A percentile compares a stretch with the other conserved stretches of the same genome.
These are phyloP conservation scores for Boletellus sp. DNA, from an alignment of 1,284 basidiomycete species.

Conservation along the genomic window DNA sequence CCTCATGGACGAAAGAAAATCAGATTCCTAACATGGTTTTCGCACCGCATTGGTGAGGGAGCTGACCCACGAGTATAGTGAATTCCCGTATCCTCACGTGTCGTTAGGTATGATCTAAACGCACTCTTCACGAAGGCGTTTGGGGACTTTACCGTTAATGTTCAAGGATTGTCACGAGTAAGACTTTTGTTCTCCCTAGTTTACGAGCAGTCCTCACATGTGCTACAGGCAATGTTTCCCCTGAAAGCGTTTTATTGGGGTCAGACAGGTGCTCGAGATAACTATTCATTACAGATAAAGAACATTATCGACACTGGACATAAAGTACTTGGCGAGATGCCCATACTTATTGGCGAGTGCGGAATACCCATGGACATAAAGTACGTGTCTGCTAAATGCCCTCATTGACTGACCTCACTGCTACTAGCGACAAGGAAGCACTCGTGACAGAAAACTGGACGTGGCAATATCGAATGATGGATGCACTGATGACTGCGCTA, in stretches of 20 bases:
- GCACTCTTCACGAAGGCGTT: conserved; percentile 80
- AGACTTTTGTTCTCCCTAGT: not conserved
- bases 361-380: conserved; percentile 95
- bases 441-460: conserved; percentile 73
- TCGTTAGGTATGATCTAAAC: conserved; percentile 83
- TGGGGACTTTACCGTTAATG: conserved; percentile 82
- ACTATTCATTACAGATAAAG: conserved; percentile 79
- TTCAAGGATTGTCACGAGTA: conserved; percentile 84
- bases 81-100: not conserved
- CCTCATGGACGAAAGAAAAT: conserved; percentile 65
- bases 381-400: conserved; percentile 41
- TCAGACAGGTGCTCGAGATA: conserved; percentile 71
- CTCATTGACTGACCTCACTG: conserved; percentile 6
- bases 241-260: conserved; percentile 85
- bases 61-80: not conserved
- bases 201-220: conserved; percentile 7
- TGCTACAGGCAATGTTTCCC: conserved; percentile 75
- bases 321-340: conserved; percentile 68
- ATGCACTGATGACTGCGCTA: conserved; percentile 76
- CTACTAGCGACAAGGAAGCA: conserved; percentile 60
- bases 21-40: conserved; percentile 77
- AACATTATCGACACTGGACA: conserved; percentile 73
- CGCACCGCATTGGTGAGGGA: conserved; percentile 83
- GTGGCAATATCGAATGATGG: conserved; percentile 87
- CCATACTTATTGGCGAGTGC: conserved; percentile 85